These are phyloP conservation scores for Arachis monticola DNA, from an alignment of 331 rosid genomes.

Conservation along the genomic window DNA sequence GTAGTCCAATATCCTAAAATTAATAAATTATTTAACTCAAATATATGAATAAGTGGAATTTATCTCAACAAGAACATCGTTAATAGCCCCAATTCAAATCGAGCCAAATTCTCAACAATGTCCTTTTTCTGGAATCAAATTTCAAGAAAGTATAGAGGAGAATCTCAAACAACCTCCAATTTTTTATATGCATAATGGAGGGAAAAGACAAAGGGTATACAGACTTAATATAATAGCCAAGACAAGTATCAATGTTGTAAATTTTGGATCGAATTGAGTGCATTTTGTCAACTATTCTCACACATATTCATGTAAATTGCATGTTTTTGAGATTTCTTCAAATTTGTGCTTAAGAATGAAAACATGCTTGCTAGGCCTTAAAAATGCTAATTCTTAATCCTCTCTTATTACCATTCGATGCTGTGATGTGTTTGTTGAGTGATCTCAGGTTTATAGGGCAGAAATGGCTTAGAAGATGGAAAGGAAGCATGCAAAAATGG, in stretches of 20 bases:
- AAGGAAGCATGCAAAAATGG: no score
- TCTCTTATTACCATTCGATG: no score
- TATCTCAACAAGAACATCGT: constrained; percentile 74
- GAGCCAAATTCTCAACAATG: constrained; percentile 81
- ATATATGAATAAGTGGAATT: constrained; percentile 91
- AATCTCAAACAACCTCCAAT: constrained; percentile 85
- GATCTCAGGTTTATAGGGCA: no score
- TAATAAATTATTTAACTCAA: constrained; percentile 76
- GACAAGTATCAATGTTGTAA: constrained; percentile 82
- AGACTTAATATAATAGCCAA: constrained; percentile 92
- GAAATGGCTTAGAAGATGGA: no score
- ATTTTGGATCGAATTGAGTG: no score
- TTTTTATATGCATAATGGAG: constrained; percentile 94
- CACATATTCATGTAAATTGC: no score
- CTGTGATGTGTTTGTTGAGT: no score
- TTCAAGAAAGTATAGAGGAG: constrained; percentile 68
- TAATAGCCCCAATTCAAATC: constrained; percentile 78
- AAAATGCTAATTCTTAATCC: no score
- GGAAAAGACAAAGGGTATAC: constrained; percentile 91
- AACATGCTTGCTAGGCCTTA: no score
- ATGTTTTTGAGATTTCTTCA: no score
- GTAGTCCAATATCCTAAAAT: constrained; percentile 63
- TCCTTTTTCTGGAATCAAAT: constrained; percentile 77
- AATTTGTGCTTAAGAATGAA: no score
- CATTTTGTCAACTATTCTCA: no score